These are phyloP conservation scores for Quercus bicolor DNA, from an alignment of 306 rosid genomes.

Conservation along the genomic window DNA sequence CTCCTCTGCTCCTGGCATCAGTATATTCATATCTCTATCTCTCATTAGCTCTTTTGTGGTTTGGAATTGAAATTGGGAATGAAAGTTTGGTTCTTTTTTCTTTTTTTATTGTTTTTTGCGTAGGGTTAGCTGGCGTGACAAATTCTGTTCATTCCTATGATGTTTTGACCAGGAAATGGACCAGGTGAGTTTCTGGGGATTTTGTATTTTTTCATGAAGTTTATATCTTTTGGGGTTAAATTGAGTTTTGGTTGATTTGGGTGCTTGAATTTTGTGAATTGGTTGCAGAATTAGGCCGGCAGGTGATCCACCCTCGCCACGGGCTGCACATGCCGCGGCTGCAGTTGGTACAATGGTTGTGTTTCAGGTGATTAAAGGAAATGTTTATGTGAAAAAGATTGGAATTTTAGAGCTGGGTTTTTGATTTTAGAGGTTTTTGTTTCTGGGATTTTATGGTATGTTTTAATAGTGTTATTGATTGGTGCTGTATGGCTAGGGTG, in stretches of 20 bases:
- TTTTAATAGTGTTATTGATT: conserved; percentile 25
- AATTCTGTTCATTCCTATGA: conserved; percentile 92
- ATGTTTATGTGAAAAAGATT: background rate
- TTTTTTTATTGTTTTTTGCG: background rate
- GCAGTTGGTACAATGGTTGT: conserved; percentile 99
- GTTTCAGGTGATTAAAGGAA: conserved; percentile 69
- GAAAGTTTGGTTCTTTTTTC: background rate
- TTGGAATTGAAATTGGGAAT: background rate
- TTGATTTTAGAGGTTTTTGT: background rate
- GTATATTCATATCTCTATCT: conserved; percentile 25
- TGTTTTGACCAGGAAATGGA: conserved; percentile 81
- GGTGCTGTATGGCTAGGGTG: conserved; percentile 67
- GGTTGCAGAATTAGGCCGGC: conserved; percentile 71
- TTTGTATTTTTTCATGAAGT: background rate
- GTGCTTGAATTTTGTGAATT: conserved; percentile 11
- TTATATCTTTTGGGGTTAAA: conserved; percentile 13
- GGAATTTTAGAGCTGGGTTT: background rate
- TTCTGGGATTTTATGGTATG: conserved; percentile 2
- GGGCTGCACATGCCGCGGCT: conserved; percentile 97
- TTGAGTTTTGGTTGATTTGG: conserved; percentile 26
- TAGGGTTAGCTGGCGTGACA: conserved; percentile 94
- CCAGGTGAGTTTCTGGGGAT: conserved; percentile 45
- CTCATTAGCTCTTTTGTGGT: background rate
- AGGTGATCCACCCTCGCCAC: conserved; percentile 97
- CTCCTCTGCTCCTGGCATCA: conserved; percentile 87